phyloP scores from a whole-genome alignment of 495 filamentous ascomycete species.

The Penicillium simplicissimum region DNA sequence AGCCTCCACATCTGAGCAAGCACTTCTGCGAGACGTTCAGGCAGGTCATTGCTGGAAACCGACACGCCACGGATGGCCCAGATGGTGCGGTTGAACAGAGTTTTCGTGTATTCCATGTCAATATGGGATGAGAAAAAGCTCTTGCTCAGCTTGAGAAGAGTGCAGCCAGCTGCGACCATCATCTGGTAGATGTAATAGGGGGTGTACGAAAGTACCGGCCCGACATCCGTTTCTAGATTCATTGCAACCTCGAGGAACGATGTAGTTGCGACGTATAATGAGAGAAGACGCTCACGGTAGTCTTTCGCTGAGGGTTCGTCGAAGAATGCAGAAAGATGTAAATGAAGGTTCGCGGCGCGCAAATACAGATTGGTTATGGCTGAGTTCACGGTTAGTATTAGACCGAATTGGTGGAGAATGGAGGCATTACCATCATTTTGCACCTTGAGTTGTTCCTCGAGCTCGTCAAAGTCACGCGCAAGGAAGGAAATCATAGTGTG shows the following conservation, averaged over 20 bases:
- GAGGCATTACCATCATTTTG: conserved; percentile 45
- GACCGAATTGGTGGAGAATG: neutral
- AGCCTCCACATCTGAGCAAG: conserved; percentile 91
- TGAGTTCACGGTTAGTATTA: conserved; percentile 35
- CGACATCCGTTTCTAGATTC: conserved; percentile 52
- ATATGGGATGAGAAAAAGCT: conserved; percentile 74
- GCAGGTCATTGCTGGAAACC: conserved; percentile 79
- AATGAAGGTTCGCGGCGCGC: conserved; percentile 75
- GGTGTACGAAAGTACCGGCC: conserved; percentile 62
- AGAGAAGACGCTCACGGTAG: conserved; percentile 75
- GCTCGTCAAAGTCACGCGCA: conserved; percentile 52
- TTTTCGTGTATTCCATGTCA: conserved; percentile 70
- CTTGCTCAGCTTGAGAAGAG: conserved; percentile 80
- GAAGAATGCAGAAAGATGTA: conserved; percentile 86
- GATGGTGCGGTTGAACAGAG: conserved; percentile 75
- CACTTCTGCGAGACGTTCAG: conserved; percentile 82
- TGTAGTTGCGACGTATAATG: conserved; percentile 73
- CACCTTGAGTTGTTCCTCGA: conserved; percentile 47
- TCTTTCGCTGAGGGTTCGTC: conserved; percentile 72
- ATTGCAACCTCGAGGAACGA: conserved; percentile 74
- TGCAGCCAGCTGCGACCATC: conserved; percentile 84
- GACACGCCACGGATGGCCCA: conserved; percentile 74
- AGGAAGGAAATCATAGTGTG: conserved; percentile 63
- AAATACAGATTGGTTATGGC: conserved; percentile 72
- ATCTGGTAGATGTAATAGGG: conserved; percentile 92